phyloP scores from a whole-genome alignment of 2,329 filamentous ascomycete species.

The Botrytis fragariae region DNA sequence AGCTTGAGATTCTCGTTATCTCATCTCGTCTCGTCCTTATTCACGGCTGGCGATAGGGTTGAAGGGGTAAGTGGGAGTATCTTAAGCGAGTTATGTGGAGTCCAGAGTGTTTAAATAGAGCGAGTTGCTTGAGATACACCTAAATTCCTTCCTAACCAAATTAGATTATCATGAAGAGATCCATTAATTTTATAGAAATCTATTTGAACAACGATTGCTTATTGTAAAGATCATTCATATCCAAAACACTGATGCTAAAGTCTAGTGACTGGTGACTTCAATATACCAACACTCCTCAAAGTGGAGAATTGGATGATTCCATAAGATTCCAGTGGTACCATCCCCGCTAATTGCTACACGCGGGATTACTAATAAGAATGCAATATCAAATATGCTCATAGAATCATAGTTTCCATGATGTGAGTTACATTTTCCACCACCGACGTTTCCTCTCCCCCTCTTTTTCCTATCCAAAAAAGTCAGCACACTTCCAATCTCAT shows the following conservation, averaged over 20 bases:
- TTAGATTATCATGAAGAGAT: not conserved
- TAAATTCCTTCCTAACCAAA: fast-evolving
- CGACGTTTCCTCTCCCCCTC: not conserved
- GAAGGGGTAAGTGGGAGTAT: no score
- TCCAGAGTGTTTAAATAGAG: no score
- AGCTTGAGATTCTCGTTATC: no score
- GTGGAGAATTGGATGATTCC: not conserved
- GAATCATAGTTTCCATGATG: not conserved
- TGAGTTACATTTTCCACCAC: not conserved
- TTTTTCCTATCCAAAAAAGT: not conserved
- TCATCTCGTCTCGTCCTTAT: no score
- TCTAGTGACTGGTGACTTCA: not conserved
- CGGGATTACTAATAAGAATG: not conserved
- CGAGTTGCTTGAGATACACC: no score
- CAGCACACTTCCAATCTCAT: not conserved
- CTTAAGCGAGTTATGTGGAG: no score
- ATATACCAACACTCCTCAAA: not conserved
- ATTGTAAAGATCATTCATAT: not conserved
- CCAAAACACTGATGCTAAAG: not conserved
- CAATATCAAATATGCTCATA: not conserved
- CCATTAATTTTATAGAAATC: not conserved
- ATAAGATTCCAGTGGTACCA: not conserved
- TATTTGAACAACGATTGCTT: not conserved
- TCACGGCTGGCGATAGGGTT: no score
- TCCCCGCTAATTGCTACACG: fast-evolving